Conservation (phyloP, 176 grass and related monocot genomes). For the Oryza brachyantha region DNA sequence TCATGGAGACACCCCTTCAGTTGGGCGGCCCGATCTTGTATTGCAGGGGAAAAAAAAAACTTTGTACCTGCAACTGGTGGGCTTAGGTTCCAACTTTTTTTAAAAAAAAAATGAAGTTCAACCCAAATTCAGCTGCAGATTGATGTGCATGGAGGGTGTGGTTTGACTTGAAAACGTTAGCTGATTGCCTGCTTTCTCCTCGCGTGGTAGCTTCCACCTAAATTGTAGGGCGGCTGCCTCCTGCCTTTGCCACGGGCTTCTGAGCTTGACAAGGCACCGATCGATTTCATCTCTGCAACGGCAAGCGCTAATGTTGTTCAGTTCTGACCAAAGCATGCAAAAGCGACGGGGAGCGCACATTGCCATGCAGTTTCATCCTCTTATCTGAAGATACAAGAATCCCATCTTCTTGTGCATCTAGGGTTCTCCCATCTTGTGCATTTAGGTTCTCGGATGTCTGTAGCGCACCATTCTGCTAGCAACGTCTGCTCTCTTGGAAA, state of each 20-base stretch:
- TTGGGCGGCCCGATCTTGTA: background rate
- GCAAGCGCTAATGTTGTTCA: background rate
- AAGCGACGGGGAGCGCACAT: background rate
- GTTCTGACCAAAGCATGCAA: background rate
- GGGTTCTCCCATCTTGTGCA: constrained; percentile 11
- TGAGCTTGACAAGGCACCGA: constrained; percentile 1
- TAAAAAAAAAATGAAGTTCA: background rate
- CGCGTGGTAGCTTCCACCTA: background rate
- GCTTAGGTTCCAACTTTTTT: background rate
- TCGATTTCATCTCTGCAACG: background rate
- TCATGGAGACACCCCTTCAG: background rate
- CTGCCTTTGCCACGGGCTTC: background rate
- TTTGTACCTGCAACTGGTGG: background rate
- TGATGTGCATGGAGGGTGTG: constrained; percentile 8
- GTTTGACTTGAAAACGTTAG: constrained; percentile 17
- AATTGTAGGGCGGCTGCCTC: background rate
- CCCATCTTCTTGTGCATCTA: constrained; percentile 12
- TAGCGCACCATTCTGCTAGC: constrained; percentile 6
- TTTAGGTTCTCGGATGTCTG: background rate
- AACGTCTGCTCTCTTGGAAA: constrained; percentile 5
- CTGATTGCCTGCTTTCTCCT: background rate
- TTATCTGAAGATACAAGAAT: background rate
- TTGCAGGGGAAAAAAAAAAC: background rate
- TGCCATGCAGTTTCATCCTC: background rate
- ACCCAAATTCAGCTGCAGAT: background rate